A percentile compares a stretch with the other conserved stretches of the same genome.
phyloP scores from a whole-genome alignment of 495 filamentous ascomycete genomes.

The Bacidia gigantensis region DNA sequence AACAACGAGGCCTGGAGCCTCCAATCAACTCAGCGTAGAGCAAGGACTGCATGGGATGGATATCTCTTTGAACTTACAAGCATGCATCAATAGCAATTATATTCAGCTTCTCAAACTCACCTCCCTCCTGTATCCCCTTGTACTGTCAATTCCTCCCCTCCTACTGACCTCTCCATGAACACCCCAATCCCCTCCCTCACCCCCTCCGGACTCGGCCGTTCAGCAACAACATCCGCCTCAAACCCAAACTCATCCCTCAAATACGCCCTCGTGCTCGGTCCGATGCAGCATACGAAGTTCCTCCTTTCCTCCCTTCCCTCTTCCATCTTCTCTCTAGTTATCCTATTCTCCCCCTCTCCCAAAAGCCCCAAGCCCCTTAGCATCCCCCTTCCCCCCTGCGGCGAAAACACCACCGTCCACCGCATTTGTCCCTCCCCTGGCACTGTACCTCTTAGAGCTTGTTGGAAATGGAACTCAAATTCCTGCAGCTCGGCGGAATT shows the following conservation, averaged over 20 bases:
- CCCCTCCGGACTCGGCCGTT: conserved; percentile 70
- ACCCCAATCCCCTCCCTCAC: conserved; percentile 51
- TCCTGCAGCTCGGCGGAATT: conserved; percentile 65
- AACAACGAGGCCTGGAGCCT: conserved; percentile 2
- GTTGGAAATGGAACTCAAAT: conserved; percentile 53
- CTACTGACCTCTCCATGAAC: conserved; percentile 29
- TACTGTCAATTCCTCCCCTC: neutral
- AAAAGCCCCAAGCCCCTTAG: conserved; percentile 48
- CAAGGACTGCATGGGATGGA: neutral
- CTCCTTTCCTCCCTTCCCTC: conserved; percentile 17
- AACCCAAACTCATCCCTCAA: conserved; percentile 51
- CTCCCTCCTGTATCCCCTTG: no score
- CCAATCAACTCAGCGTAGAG: neutral
- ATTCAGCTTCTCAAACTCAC: no score
- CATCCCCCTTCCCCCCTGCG: conserved; percentile 75
- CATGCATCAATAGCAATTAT: no score
- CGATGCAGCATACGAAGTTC: conserved; percentile 71
- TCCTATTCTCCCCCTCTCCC: conserved; percentile 34
- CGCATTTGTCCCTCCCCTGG: conserved; percentile 23
- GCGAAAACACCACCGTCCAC: conserved; percentile 93
- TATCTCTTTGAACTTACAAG: neutral
- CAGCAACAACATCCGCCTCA: conserved; percentile 69
- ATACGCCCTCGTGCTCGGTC: conserved; percentile 78
- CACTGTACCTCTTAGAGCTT: conserved; percentile 27
- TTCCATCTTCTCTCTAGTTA: conserved; percentile 16